A percentile compares a stretch with the other conserved stretches of the same genome.
phyloP scores from a whole-genome alignment of 2,329 filamentous ascomycete species.

The Monosporascus sp. region DNA sequence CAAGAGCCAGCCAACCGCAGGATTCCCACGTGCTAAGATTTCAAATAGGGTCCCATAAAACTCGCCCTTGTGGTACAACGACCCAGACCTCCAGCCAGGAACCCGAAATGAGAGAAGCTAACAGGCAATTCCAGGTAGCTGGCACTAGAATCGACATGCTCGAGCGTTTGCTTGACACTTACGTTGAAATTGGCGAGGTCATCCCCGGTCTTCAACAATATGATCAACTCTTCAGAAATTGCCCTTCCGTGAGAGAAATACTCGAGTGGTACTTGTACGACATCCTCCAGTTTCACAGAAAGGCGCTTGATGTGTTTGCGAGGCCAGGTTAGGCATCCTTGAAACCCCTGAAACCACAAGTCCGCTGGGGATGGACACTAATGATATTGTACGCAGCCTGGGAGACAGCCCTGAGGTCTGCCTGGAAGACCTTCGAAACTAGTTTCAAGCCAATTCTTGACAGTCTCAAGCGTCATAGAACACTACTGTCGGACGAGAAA shows the following conservation, averaged over 20 bases:
- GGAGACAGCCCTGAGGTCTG: slow-evolving; percentile 7
- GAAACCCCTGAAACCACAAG: background rate
- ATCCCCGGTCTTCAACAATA: slow-evolving; percentile 15
- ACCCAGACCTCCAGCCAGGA: background rate
- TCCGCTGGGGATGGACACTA: background rate
- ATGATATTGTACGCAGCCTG: slow-evolving; percentile 3
- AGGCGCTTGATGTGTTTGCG: slow-evolving; percentile 12
- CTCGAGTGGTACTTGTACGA: slow-evolving; percentile 17
- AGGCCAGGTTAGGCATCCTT: slow-evolving; percentile 7
- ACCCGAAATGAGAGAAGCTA: background rate
- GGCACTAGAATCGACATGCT: slow-evolving; percentile 7
- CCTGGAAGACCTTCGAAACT: slow-evolving; percentile 14
- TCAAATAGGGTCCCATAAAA: slow-evolving; percentile 7
- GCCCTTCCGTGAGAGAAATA: slow-evolving; percentile 6
- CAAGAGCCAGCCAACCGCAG: background rate
- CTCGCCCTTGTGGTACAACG: slow-evolving; percentile 5
- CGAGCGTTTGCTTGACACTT: slow-evolving; percentile 14
- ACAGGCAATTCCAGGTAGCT: slow-evolving; percentile 3
- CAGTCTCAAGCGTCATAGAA: slow-evolving; percentile 14
- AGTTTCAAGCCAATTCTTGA: slow-evolving; percentile 13
- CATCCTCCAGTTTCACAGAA: slow-evolving; percentile 16
- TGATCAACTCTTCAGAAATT: slow-evolving; percentile 8
- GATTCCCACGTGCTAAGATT: too few relatives aligned
- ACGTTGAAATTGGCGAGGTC: slow-evolving; percentile 17
- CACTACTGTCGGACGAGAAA: slow-evolving; percentile 10